Evolutionary conservation across 768 basidiomycete species (phyloP), one percentile per base, ranked within the genome.

Genomic region (Rhodotorula toruloides): DNA sequence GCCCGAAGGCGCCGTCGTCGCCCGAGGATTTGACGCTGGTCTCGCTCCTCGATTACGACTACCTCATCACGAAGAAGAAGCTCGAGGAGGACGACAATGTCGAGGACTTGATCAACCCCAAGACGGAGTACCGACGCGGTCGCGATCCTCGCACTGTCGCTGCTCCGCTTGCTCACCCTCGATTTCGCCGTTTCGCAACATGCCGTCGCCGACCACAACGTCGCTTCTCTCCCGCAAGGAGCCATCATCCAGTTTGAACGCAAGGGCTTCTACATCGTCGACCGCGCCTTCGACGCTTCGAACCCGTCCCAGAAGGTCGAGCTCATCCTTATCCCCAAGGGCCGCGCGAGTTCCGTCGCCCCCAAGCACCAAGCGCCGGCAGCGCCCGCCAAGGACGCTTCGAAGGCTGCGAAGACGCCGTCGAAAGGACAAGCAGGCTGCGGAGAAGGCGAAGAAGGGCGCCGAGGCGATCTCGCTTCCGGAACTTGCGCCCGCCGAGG

Each of bases 1-100:
- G 79, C 82, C 55, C 84, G 81, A 1, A 64, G 77, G 31, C 75
- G 76, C 22, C 12, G 1, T 37, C 31, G 19, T 2, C 40, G 12
- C 40, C 79, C 12, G 65, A 87, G 72, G 80, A 83, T 32, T 80
- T 91, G 54, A 74, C 78, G 16, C 76, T 76, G 42, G 84, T 90
- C 65, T 84, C 83, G 19, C 84, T 98, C 58, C 84, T 93, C 73
- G 96, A 99, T 79, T 91, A 96, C 79, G 96, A 99, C 81, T 99
- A 97, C 79, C 81, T 99, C 66, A 97, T 99, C 81, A 96, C 90
- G 34, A 99, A 99, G 83, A 97, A 97, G 83, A 97, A 93, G 78
- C 84, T 99, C 46, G 96, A 98, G 79, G 93, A 97, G 77, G 84
- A 85, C 61, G 96, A 99, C 78, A 81, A 87, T 44, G 80, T 92